Conservation (phyloP, 768 basidiomycete genomes). For the Lentinus brumalis region DNA sequence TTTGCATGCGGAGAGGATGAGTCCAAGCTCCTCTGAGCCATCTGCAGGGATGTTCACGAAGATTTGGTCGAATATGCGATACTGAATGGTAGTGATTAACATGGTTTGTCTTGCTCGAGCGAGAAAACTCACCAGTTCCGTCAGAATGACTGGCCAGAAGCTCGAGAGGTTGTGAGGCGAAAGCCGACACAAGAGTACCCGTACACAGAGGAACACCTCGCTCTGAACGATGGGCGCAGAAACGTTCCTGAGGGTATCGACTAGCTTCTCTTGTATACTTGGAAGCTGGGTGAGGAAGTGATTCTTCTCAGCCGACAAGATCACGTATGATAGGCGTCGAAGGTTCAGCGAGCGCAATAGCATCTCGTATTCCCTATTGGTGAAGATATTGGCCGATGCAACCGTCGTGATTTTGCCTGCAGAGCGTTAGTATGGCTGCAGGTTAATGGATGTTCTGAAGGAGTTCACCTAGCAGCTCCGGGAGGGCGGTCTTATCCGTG, state of each 20-base stretch:
- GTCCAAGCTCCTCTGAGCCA: slow-evolving; percentile 80
- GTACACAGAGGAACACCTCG: slow-evolving; percentile 92
- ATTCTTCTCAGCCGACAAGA: slow-evolving; percentile 90
- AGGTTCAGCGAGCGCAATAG: slow-evolving; percentile 82
- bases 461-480: slow-evolving; percentile 73
- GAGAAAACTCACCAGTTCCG: slow-evolving; percentile 67
- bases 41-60: slow-evolving; percentile 73
- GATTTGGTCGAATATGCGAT: slow-evolving; percentile 86
- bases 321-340: slow-evolving; percentile 80
- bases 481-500: slow-evolving; percentile 81
- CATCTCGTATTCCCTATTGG: slow-evolving; percentile 94
- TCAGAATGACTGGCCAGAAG: slow-evolving; percentile 95
- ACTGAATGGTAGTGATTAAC: slow-evolving; percentile 44
- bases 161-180: slow-evolving; percentile 90
- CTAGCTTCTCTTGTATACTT: slow-evolving; percentile 94
- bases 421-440: slow-evolving; percentile 12
- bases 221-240: slow-evolving; percentile 84
- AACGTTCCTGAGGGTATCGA: slow-evolving; percentile 83
- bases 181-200: slow-evolving; percentile 88
- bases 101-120: neutral
- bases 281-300: slow-evolving; percentile 89
- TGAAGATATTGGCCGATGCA: slow-evolving; percentile 95
- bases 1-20: slow-evolving; percentile 90
- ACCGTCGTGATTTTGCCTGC: slow-evolving; percentile 77
- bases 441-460: slow-evolving; percentile 20